Evolutionary conservation across 2,329 filamentous ascomycete genomes (phyloP), one percentile per base, ranked within the genome.

Genomic region (Stagonosporopsis chrysanthemi): DNA sequence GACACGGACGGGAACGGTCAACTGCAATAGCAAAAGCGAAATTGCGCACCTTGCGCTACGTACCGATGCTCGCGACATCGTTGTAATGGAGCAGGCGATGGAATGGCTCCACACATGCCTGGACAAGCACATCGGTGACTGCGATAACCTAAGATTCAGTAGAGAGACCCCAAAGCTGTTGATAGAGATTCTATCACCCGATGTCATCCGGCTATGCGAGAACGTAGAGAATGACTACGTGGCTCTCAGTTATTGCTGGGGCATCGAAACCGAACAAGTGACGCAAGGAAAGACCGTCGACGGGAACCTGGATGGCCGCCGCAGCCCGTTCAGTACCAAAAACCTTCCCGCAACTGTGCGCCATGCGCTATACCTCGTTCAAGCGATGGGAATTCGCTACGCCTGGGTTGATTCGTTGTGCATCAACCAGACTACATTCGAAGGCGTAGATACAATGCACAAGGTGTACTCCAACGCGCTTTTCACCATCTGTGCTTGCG

Each of bases 351-450:
- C 42, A 5, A 45, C 42, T 23, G 42, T 45, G 6, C 42, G 42
- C 11, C 28, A 45, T 23, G 42, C 42, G 5, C 42, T 45, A 9
- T n/a, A 43, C 11, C 41, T 62, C 12, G 15, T 59, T 12, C 29
- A 47, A 44, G 48, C 47, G 14, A 49, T 62, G 48, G 55, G 44
- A 15, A 19, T 55, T 6, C 55, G 56, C 23, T 62, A 53, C 35
- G 53, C 47, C 11, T 62, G 59, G 56, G 28, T 62, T 15, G 59
- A 62, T 19, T 33, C 51, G 14, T n/a, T 62, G 14, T 62, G 59
- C 24, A 47, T 62, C 23, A 26, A 45, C 22, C 59, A 56, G 22
- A 44, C 55, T 14, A 44, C 44, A 6, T 6, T 11, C 1, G 19
- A 33, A 45, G 42, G 42, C 11, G 28, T 45, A 11, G 28, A 19